Base-by-base conservation (phyloP, 805 yeast genomes). In the Sugiyamaella valdiviana region DNA sequence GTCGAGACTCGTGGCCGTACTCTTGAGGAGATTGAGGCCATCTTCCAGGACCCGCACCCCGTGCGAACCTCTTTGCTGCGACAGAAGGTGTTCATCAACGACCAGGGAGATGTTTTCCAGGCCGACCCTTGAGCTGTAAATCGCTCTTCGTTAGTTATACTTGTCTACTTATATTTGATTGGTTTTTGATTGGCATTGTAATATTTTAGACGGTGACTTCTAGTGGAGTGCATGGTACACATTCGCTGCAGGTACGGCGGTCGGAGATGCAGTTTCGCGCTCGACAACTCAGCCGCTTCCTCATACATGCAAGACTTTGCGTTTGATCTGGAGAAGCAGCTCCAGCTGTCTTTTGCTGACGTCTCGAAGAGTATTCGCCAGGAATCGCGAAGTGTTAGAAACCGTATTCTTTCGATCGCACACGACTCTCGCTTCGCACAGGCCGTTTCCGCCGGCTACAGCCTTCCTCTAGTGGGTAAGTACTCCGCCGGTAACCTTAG, bases 1-100 rank as follows among this genome's bases (percentile, higher is more conserved):
- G 77, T 79, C 58, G 88, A 83, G 69, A 85, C 95, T 49, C 78
- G 76, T 68, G 91, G 91, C 51, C 74, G 83, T 61, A 74, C 85
- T 36, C 75, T 85, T 65, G 93, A 85, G 69, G 88, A 84, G 69
- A 85, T 84, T 54, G 87, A 83, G 63, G 79, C 75, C 60, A 71
- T 80, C 70, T 73, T 51, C 54, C 75, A 72, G 20, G 43, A 36
- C 15, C 38, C 38, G 6, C 21, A 42, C 36, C 52, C 52, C 10
- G 50, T 50, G 24, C 41, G 41, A 24, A 32, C 44, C 9, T 42
- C 48, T 6, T 21, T 24, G 36, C 39, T 24, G 39, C 32, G 35
- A 19, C 48, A 38, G 22, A 39, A 63, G 48, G 23, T 52, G 1
- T 37, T 14, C 14, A 36, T 46, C 32, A 40, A 29, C 21, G 40